These are phyloP conservation scores for Dothistroma pini DNA, from an alignment of 2,329 filamentous ascomycete genomes.

Conservation along the genomic window DNA sequence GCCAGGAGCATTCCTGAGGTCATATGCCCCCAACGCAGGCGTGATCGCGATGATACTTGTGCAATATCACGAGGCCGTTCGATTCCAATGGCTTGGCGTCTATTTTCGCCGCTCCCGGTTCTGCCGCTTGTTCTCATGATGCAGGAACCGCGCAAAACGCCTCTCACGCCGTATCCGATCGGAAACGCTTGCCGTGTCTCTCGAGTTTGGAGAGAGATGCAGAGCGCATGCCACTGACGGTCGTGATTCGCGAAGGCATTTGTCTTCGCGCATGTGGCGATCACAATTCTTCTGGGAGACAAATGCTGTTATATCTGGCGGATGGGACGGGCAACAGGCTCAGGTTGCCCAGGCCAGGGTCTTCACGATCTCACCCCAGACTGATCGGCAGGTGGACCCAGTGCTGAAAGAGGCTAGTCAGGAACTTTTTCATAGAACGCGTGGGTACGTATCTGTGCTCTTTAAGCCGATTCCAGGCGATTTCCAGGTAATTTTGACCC, in stretches of 20 bases:
- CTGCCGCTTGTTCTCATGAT: background rate
- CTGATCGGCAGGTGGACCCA: background rate
- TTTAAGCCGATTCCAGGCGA: conserved; percentile 3
- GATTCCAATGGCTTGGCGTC: background rate
- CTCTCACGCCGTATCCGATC: background rate
- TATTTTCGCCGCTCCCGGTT: background rate
- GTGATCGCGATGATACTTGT: background rate
- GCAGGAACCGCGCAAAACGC: background rate
- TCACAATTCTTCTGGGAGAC: background rate
- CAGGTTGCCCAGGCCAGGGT: no score
- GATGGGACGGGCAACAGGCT: no score
- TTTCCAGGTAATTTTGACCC: conserved; percentile 8
- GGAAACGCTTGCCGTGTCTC: background rate
- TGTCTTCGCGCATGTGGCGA: background rate
- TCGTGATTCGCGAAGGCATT: background rate
- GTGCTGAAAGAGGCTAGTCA: background rate
- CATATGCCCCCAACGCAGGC: background rate
- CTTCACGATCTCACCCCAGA: background rate
- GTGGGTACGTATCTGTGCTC: background rate
- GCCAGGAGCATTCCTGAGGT: background rate
- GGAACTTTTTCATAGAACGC: conserved; percentile 1
- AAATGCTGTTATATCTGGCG: background rate
- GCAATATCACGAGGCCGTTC: background rate
- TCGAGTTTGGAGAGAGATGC: background rate
- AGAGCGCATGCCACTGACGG: background rate